A percentile compares a stretch with the other conserved stretches of the same genome.
Conservation (phyloP, 345 rosid species). For the Populus pruinosa region DNA sequence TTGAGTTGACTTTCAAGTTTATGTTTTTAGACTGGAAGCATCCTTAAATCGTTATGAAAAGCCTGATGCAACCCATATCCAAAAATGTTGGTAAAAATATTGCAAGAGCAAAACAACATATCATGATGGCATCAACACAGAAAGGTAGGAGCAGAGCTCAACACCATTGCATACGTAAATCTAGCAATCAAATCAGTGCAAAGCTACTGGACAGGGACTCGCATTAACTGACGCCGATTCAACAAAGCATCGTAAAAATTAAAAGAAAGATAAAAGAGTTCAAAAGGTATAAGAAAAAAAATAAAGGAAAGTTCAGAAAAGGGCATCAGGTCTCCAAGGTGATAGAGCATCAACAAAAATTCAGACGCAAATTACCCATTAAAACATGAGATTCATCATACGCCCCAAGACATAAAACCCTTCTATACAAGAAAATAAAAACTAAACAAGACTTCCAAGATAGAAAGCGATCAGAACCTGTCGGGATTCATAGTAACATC, state of each 20-base stretch:
- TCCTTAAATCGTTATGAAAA: too few species aligned
- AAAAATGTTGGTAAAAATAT: too few species aligned
- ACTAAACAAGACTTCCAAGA: not conserved
- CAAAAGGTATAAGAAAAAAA: not conserved
- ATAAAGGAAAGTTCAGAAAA: not conserved
- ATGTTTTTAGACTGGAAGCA: too few species aligned
- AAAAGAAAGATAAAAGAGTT: not conserved
- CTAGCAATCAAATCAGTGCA: too few species aligned
- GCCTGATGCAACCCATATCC: too few species aligned
- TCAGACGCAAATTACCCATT: constrained; percentile 58
- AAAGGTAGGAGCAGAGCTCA: too few species aligned
- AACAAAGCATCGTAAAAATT: not conserved
- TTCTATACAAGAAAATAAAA: not conserved
- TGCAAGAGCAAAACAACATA: too few species aligned
- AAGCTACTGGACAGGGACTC: too few species aligned
- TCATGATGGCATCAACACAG: too few species aligned
- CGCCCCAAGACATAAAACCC: constrained; percentile 2
- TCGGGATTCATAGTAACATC: constrained; percentile 54
- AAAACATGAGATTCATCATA: constrained; percentile 29
- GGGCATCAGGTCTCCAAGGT: constrained; percentile 61
- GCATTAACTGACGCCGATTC: not conserved
- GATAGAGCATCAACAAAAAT: constrained; percentile 41
- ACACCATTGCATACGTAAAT: too few species aligned
- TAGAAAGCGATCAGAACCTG: constrained; percentile 50
- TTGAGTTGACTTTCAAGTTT: too few species aligned